Conservation (phyloP, 495 filamentous ascomycete genomes). For the Cudoniella acicularis region DNA sequence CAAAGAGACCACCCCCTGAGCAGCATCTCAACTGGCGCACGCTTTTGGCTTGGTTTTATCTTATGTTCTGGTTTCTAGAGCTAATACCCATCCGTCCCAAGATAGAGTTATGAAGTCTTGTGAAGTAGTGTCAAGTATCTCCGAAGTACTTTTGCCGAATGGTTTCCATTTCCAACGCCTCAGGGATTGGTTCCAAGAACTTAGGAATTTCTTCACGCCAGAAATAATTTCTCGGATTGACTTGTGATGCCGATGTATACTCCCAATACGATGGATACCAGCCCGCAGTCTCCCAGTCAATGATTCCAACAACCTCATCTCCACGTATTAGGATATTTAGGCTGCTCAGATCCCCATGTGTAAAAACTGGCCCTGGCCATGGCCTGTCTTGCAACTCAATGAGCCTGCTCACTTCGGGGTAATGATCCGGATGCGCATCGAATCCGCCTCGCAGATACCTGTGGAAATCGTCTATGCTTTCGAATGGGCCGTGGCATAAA, state of each 20-base stretch:
- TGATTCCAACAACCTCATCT: conserved; percentile 39
- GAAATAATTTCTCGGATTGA: conserved; percentile 43
- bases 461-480: conserved; percentile 19
- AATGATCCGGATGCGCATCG: conserved; percentile 29
- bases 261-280: conserved; percentile 50
- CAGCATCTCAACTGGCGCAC: background rate
- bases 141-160: conserved; percentile 39
- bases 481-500: conserved; percentile 26
- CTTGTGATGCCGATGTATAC: conserved; percentile 41
- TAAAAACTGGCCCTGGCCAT: conserved; percentile 14
- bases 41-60: background rate
- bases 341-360: conserved; percentile 34
- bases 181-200: conserved; percentile 41
- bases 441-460: conserved; percentile 9
- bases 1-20: conserved; percentile 1
- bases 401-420: background rate
- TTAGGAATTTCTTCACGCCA: conserved; percentile 47
- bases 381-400: background rate
- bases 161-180: conserved; percentile 44
- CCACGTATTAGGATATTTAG: conserved; percentile 29
- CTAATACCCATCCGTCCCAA: no score
- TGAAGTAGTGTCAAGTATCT: conserved; percentile 21
- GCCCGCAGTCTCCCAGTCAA: conserved; percentile 50
- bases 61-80: background rate
- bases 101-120: background rate